Percentiles rank a stretch among this genome's conserved stretches.
These are phyloP conservation scores for Sporothrix pseudoabietina DNA, from an alignment of 2,329 filamentous ascomycete genomes.

Conservation along the genomic window DNA sequence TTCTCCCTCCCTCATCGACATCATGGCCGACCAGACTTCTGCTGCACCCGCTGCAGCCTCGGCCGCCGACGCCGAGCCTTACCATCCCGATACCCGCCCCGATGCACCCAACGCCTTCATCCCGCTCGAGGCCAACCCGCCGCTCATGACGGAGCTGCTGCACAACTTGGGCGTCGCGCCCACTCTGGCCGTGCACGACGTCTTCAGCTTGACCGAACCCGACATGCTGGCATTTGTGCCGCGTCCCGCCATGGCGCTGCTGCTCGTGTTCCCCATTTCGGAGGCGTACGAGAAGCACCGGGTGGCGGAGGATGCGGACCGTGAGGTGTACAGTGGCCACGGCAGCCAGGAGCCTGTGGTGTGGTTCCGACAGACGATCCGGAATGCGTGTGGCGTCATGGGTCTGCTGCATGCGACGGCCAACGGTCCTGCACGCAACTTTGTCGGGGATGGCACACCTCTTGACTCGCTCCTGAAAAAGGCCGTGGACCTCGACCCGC, in stretches of 20 bases:
- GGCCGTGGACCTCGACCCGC: conserved; percentile 69
- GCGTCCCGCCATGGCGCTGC: conserved; percentile 81
- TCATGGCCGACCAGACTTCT: conserved; percentile 21
- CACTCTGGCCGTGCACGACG: conserved; percentile 81
- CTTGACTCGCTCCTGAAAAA: conserved; percentile 67
- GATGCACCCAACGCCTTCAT: conserved; percentile 50
- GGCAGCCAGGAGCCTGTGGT: conserved; percentile 74
- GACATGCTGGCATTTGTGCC: conserved; percentile 85
- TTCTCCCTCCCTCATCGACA: not conserved
- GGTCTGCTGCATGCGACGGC: conserved; percentile 78
- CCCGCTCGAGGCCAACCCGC: conserved; percentile 74
- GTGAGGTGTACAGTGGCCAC: conserved; percentile 64
- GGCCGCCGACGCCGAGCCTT: conserved; percentile 11
- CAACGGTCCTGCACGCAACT: conserved; percentile 70
- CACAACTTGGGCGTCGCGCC: conserved; percentile 80
- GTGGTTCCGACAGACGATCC: conserved; percentile 95
- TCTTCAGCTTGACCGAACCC: conserved; percentile 86
- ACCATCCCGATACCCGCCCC: conserved; percentile 16
- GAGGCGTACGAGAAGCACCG: conserved; percentile 77
- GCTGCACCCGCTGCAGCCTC: not conserved
- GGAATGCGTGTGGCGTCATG: conserved; percentile 90
- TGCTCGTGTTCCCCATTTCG: conserved; percentile 88
- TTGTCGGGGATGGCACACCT: conserved; percentile 60
- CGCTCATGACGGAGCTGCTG: conserved; percentile 81
- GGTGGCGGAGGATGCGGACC: conserved; percentile 68